Conservation (phyloP, 768 basidiomycete species). For the Boletus rubropictus region DNA sequence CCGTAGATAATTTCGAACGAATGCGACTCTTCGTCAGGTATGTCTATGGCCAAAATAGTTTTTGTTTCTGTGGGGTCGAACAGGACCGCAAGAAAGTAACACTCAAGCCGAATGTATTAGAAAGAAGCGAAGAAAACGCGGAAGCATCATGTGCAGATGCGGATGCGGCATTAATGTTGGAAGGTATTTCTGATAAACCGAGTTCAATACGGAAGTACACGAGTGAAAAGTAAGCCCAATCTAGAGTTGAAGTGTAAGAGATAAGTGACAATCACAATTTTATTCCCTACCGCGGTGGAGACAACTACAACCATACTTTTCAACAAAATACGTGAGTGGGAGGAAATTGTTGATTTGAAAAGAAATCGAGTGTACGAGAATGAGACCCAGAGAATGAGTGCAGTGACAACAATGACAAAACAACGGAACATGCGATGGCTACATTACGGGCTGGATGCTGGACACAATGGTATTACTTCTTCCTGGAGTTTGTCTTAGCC, state of each 20-base stretch:
- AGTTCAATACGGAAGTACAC: not conserved
- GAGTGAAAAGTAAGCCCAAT: not conserved
- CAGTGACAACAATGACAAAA: constrained; percentile 18
- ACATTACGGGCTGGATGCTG: constrained; percentile 9
- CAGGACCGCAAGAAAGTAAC: too few species aligned
- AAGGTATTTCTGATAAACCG: not conserved
- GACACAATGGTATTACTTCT: constrained; percentile 30
- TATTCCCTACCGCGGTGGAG: constrained; percentile 5
- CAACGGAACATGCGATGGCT: constrained; percentile 19
- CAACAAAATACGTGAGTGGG: constrained; percentile 6
- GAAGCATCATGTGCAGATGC: not conserved
- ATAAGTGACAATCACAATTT: constrained; percentile 7
- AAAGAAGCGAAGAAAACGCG: not conserved
- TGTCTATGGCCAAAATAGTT: not conserved
- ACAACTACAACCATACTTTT: constrained; percentile 8
- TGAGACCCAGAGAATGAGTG: constrained; percentile 14
- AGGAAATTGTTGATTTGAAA: constrained; percentile 5
- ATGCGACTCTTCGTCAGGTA: not conserved
- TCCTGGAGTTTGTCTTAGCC: constrained; percentile 38
- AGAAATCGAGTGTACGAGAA: constrained; percentile 8
- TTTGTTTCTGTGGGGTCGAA: not conserved
- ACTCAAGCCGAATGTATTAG: not conserved
- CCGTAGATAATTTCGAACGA: not conserved
- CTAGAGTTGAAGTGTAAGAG: constrained; percentile 8
- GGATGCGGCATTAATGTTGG: not conserved